A percentile compares a stretch with the other conserved stretches of the same genome.
Evolutionary conservation across 192 early-diverging fungal species (phyloP).

Genomic region (Gamsiella multidivaricata): DNA sequence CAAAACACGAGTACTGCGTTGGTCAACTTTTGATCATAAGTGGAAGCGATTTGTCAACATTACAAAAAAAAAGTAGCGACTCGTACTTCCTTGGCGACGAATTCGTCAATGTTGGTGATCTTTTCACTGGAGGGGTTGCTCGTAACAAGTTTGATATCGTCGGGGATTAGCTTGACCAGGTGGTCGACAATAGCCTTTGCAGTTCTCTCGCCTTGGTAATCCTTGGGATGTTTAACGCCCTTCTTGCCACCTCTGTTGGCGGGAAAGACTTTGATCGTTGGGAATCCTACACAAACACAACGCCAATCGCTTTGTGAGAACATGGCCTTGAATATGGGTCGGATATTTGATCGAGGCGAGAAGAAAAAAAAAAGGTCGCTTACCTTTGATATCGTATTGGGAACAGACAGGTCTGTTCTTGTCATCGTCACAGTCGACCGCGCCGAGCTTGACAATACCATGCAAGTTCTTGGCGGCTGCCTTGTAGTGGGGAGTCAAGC

Average conservation of each 20-base stretch:
- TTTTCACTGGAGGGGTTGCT: conserved; percentile 63
- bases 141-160: conserved; percentile 63
- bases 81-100: conserved; percentile 65
- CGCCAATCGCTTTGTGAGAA: background rate
- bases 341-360: background rate
- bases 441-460: conserved; percentile 88
- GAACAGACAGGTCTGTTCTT: conserved; percentile 80
- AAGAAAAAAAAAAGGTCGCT: background rate
- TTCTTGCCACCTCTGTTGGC: conserved; percentile 31
- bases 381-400: conserved; percentile 84
- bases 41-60: background rate
- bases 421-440: conserved; percentile 92
- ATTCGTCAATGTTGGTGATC: conserved; percentile 66
- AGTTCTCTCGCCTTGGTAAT: conserved; percentile 79
- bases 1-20: background rate
- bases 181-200: conserved; percentile 81
- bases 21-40: background rate
- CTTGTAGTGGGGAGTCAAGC: conserved; percentile 87
- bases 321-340: background rate
- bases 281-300: conserved; percentile 70
- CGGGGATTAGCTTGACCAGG: conserved; percentile 71
- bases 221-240: conserved; percentile 53
- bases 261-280: conserved; percentile 87
- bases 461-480: conserved; percentile 86
- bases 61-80: background rate